Conservation (phyloP, 768 basidiomycete genomes). For the Rhodotorula diobovata region DNA sequence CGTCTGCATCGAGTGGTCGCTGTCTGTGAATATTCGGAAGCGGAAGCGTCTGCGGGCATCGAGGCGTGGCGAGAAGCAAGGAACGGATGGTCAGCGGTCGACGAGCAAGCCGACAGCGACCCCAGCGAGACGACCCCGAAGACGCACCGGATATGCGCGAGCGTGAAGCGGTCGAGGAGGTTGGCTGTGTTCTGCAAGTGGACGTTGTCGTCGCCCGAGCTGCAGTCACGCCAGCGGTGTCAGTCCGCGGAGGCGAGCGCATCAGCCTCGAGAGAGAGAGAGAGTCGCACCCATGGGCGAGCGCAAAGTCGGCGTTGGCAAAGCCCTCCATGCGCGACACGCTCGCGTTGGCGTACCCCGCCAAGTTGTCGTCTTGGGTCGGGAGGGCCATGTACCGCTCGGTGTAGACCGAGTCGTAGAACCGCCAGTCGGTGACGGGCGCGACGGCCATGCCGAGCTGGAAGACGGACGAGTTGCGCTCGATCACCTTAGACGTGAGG, state of each 20-base stretch:
- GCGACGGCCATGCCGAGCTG: conserved; percentile 86
- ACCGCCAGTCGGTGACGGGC: conserved; percentile 63
- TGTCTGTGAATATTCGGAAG: conserved; percentile 97
- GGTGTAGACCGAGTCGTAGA: conserved; percentile 81
- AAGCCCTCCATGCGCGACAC: conserved; percentile 86
- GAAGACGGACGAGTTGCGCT: conserved; percentile 83
- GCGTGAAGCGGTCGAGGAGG: conserved; percentile 86
- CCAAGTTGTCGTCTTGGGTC: conserved; percentile 68
- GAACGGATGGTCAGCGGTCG: not conserved
- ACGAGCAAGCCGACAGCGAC: not conserved
- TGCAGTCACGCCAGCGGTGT: not conserved
- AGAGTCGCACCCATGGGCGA: conserved; percentile 70
- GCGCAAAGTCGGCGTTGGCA: conserved; percentile 68
- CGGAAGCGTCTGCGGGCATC: conserved; percentile 55
- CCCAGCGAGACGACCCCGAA: too few species aligned
- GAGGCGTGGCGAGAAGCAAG: too few species aligned
- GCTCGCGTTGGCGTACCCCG: conserved; percentile 83
- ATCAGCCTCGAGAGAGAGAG: too few species aligned
- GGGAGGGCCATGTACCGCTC: conserved; percentile 81
- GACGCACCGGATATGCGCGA: conserved; percentile 59
- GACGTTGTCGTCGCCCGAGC: conserved; percentile 90
- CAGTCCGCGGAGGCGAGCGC: not conserved
- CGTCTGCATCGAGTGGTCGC: conserved; percentile 73
- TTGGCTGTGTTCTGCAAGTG: conserved; percentile 89
- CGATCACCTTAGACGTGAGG: conserved; percentile 87